Evolutionary conservation across 2,329 filamentous ascomycete species (phyloP), one percentile per base, ranked within the genome.

Genomic region (Zymoseptoria passerinii): DNA sequence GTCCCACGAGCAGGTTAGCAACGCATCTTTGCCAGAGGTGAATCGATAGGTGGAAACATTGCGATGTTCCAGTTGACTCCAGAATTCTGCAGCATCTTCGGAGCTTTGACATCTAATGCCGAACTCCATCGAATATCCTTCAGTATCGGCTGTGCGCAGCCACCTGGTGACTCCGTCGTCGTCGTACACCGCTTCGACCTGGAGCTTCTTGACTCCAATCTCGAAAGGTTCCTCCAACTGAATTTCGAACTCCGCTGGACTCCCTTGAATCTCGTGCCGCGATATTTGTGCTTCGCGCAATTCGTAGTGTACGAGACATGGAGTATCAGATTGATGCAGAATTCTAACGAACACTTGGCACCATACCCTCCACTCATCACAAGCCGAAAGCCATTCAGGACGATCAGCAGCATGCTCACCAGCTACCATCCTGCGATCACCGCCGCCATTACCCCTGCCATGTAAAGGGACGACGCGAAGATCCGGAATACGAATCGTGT

Each of bases 41-140:
- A 50, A 44, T 29, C 44, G n/a, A 28, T 53, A 58, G 16, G 48
- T 23, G 18, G 48, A 56, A 28, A 50, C 20, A 40, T 58, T 52
- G n/a, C 62, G 40, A 48, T 58, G 59, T 48, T 64, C 58, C 16
- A 74, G 55, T 52, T 65, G 60, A 9, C 57, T 62, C 23, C 72
- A 63, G 2, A 75, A 61, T 8, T 68, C 61, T 8, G 66, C 64
- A 3, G 67, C 66, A 23, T 71, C 69, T 0, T 65, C 53, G 19
- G 70, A 67, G 40, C 71, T 62, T 16, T 60, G 53, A 55, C 71
- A 67, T n/a, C 65, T 66, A 27, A 75, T 63, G 8, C 48, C 50
- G 5, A 74, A 56, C 3, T 68, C 62, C 44, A 70, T 53, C 23
- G 52, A 58, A 49, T 67, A 68, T 18, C 61, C 59, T 13, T 58